phyloP scores from a whole-genome alignment of 2,329 filamentous ascomycete species.

The Pseudocercospora fijiensis region DNA sequence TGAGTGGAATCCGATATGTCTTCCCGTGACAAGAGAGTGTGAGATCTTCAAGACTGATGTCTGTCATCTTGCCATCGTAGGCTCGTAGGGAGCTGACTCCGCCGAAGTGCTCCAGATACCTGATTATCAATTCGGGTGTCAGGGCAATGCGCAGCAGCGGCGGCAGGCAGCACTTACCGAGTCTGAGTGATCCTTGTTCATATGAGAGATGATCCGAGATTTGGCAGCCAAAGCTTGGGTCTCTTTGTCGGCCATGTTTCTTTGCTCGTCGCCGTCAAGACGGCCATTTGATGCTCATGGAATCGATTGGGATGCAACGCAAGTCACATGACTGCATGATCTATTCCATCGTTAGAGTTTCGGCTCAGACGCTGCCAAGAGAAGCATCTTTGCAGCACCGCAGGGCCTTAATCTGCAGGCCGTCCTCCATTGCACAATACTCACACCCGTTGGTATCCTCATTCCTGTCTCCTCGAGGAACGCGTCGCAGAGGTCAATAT shows the following conservation, averaged over 20 bases:
- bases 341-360: neutral
- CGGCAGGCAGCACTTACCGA: constrained; percentile 49
- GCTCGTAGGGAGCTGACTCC: constrained; percentile 57
- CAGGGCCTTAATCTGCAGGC: neutral
- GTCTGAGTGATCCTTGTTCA: constrained; percentile 78
- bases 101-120: constrained; percentile 75
- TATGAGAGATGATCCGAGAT: constrained; percentile 70
- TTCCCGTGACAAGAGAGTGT: constrained; percentile 56
- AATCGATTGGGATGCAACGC: neutral
- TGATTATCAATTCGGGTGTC: constrained; percentile 6
- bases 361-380: neutral
- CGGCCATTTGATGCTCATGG: neutral
- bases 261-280: neutral
- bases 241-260: constrained; percentile 28
- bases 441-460: too few species aligned
- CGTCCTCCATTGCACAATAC: neutral
- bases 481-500: neutral
- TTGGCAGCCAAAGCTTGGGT: constrained; percentile 51
- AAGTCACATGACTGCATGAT: neutral
- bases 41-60: constrained; percentile 65
- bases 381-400: too few species aligned
- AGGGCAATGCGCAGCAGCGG: neutral
- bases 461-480: too few species aligned
- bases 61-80: constrained; percentile 60
- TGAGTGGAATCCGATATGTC: constrained; percentile 59